Evolutionary conservation across 2,329 filamentous ascomycete species (phyloP).

Genomic region (Fusarium brachygibbosum): DNA sequence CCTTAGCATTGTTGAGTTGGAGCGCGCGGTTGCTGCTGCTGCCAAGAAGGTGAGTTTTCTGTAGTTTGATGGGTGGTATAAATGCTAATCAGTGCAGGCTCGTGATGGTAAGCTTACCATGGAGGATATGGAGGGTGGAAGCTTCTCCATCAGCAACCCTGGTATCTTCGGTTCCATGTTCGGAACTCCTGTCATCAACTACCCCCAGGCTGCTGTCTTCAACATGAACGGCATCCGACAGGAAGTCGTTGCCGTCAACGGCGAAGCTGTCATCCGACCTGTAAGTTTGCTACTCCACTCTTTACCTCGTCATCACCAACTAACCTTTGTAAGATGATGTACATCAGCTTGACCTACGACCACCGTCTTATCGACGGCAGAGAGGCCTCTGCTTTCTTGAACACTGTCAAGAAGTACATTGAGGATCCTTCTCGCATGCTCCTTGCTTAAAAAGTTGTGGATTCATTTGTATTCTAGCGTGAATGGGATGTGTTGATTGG

Average conservation of each 20-base stretch:
- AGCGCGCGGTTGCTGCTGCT: constrained; percentile 72
- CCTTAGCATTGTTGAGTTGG: constrained; percentile 51
- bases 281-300: constrained; percentile 40
- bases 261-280: constrained; percentile 60
- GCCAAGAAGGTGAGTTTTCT: constrained; percentile 70
- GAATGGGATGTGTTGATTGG: background rate
- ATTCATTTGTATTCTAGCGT: constrained; percentile 38
- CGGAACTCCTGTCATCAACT: constrained; percentile 80
- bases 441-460: constrained; percentile 59
- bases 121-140: constrained; percentile 81
- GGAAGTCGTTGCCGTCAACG: constrained; percentile 69
- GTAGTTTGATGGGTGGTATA: too few species aligned
- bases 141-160: constrained; percentile 85
- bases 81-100: constrained; percentile 57
- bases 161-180: constrained; percentile 72
- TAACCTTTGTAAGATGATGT: constrained; percentile 57
- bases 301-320: background rate
- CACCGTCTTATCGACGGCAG: constrained; percentile 69
- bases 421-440: constrained; percentile 60
- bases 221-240: constrained; percentile 70
- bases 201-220: constrained; percentile 75
- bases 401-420: constrained; percentile 51
- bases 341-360: constrained; percentile 65
- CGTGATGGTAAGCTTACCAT: constrained; percentile 82
- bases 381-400: constrained; percentile 71